Base-by-base conservation (phyloP, 805 yeast species). In the Monosporozyma yasuniensis region DNA sequence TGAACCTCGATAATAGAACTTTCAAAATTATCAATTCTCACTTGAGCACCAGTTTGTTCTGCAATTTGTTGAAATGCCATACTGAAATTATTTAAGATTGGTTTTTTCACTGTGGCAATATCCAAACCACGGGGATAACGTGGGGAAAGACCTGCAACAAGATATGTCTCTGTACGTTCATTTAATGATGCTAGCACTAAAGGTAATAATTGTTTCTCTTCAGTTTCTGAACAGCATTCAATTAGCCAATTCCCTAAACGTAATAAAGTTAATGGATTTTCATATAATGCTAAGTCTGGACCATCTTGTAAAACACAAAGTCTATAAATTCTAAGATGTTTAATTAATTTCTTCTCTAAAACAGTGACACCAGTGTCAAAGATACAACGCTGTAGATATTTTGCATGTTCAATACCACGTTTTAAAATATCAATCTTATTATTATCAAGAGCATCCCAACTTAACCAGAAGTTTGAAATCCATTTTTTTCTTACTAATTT, bases 11-110 rank as follows among this genome's bases (percentile, higher is more conserved):
- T 88, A 21, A 93, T 87, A 3, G 97, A 81, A 55, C 95, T 86
- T 64, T 93, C 98, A 68, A 93, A 93, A 61, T 96, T 88, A 65
- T 93, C 98, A 54, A 93, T 85, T 59, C 91, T 77, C 18, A 89
- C 89, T 57, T 85, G 81, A 2, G 97, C 96, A 41, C 89, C 91
- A 5, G 96, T 85, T 19, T 79, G 78, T 43, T 74, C 75, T 1
- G 97, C 93, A 25, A 90, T 87, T 55, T 83, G 84, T 65, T 88
- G 96, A 66, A 93, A 93, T 34, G 96, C 96, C 51, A 84, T 79
- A 44, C 96, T 90, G 62, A 93, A 93, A 7, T 87, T 83, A 63
- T 93, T 91, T 47, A 83, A 69, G 34, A 81, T 67, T 0, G 81
- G 75, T 30, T 74, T 73, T 43, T 65, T 70, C 12, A 64, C 56